Percentiles rank a stretch among this genome's conserved stretches.
These are phyloP conservation scores for Phaseolus lunatus DNA, from an alignment of 306 rosid genomes.

Conservation along the genomic window DNA sequence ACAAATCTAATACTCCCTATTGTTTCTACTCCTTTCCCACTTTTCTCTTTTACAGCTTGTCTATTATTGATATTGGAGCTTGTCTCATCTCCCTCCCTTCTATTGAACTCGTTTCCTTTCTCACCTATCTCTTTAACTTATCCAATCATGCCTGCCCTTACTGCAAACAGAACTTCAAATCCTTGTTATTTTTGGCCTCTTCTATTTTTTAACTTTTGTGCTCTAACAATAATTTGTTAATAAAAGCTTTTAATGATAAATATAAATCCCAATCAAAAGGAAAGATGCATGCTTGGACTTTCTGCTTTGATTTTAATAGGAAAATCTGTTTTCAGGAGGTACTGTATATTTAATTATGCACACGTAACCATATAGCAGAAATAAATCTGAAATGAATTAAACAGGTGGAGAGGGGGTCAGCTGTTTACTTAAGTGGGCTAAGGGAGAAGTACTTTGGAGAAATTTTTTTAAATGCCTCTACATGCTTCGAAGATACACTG, in stretches of 20 bases:
- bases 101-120: constrained; percentile 18
- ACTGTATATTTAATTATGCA: constrained; percentile 30
- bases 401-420: constrained; percentile 93
- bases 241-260: neutral
- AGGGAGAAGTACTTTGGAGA: constrained; percentile 96
- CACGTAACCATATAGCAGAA: constrained; percentile 32
- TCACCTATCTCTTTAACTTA: neutral
- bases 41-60: neutral
- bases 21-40: neutral
- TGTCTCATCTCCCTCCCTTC: neutral
- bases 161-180: neutral
- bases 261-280: constrained; percentile 12
- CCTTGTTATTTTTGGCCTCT: neutral
- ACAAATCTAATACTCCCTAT: constrained; percentile 11
- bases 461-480: constrained; percentile 81
- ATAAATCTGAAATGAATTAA: constrained; percentile 44
- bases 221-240: neutral
- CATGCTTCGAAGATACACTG: constrained; percentile 61
- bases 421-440: constrained; percentile 90
- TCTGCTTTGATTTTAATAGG: constrained; percentile 36
- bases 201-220: neutral
- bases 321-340: constrained; percentile 31
- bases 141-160: neutral
- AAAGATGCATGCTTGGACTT: neutral
- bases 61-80: constrained; percentile 14